These are phyloP conservation scores for Hypoxylon lienhwacheense DNA, from an alignment of 495 filamentous ascomycete genomes.

Conservation along the genomic window DNA sequence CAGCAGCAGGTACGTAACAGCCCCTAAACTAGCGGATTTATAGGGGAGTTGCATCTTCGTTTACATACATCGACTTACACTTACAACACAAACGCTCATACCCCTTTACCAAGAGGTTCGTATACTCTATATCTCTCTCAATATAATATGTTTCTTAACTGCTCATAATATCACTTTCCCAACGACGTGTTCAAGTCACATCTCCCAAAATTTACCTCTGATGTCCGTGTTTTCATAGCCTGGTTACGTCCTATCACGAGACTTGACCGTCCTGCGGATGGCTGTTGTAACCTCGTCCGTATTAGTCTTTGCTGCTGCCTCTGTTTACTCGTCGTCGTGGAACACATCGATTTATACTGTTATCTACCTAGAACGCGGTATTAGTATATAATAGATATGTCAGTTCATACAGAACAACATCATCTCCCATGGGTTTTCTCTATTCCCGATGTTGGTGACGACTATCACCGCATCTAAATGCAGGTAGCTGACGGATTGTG, in stretches of 20 bases:
- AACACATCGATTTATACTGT: conserved; percentile 5
- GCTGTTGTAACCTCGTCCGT: conserved; percentile 1
- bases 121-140: too few relatives aligned
- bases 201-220: conserved; percentile 2
- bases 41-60: too few relatives aligned
- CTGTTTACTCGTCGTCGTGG: conserved; percentile 5
- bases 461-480: conserved; percentile 17
- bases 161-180: too few relatives aligned
- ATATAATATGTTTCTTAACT: too few relatives aligned
- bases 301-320: neutral
- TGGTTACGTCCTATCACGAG: conserved; percentile 5
- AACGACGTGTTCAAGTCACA: conserved; percentile 12
- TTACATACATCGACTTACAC: too few relatives aligned
- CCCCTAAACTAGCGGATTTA: neutral
- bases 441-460: conserved; percentile 11
- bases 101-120: too few relatives aligned
- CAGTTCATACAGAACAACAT: too few relatives aligned
- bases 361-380: neutral
- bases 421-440: conserved; percentile 9
- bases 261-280: conserved; percentile 7
- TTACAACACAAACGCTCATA: too few relatives aligned
- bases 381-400: too few relatives aligned
- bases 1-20: too few relatives aligned
- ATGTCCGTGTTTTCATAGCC: neutral
- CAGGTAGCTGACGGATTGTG: too few relatives aligned